phyloP scores from a whole-genome alignment of 2,329 filamentous ascomycete genomes.

The Xylariaceae sp. region DNA sequence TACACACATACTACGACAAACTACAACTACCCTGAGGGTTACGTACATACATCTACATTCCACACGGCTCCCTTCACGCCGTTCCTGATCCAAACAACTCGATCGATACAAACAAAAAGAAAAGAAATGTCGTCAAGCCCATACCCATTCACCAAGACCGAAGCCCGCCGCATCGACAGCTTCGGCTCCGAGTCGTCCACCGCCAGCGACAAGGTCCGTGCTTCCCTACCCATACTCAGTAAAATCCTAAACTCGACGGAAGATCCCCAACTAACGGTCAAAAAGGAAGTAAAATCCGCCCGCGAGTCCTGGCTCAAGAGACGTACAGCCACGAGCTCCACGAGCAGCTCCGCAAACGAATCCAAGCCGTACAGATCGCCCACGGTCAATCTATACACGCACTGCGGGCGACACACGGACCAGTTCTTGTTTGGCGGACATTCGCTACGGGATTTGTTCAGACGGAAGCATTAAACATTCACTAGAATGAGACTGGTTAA shows the following conservation, averaged over 20 bases:
- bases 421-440: slow-evolving; percentile 49
- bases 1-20: too few relatives aligned
- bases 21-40: too few relatives aligned
- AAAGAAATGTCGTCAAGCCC: slow-evolving; percentile 22
- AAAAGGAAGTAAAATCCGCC: not conserved
- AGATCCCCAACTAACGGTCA: too few relatives aligned
- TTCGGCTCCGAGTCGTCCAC: slow-evolving; percentile 23
- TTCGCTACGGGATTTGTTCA: slow-evolving; percentile 40
- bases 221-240: too few relatives aligned
- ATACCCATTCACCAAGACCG: slow-evolving; percentile 19
- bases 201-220: slow-evolving; percentile 26
- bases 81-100: not conserved
- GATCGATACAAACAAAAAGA: not conserved
- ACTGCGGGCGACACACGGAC: slow-evolving; percentile 51
- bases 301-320: slow-evolving; percentile 11
- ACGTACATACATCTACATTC: too few relatives aligned
- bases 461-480: slow-evolving; percentile 26
- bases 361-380: slow-evolving; percentile 31
- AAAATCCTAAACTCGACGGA: too few relatives aligned
- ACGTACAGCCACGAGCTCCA: not conserved
- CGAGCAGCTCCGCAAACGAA: not conserved
- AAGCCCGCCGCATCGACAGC: slow-evolving; percentile 24
- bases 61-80: too few relatives aligned
- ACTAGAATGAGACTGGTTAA: not conserved
- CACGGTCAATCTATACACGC: slow-evolving; percentile 48